Base-by-base conservation (phyloP, 768 basidiomycete species). In the Hygrocybe punicea region DNA sequence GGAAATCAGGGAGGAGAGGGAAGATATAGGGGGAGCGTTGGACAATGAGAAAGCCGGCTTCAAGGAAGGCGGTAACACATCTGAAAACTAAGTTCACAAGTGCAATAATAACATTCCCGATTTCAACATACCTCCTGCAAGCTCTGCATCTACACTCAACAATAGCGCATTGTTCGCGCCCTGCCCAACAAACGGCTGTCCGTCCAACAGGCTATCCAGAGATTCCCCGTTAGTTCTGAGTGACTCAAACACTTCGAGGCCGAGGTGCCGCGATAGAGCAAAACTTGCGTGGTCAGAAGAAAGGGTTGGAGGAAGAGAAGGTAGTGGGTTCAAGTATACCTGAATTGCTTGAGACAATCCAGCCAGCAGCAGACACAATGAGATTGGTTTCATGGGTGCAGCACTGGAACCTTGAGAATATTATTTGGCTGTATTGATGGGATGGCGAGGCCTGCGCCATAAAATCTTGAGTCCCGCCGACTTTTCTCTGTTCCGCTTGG, bases 241-340 rank as follows among this genome's bases (percentile, higher is more conserved):
- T 23, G 75, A 71, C 64, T 87, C 85, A 61, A 85, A 84, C 17
- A 71, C 71, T 62, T 90, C 89, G 5, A 90, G 78, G n/a, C 85
- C 84, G 10, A 91, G 79, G 67, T 91, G 87, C 53, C 80, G 81
- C 17, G 87, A 81, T 33, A 91, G 73, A 6, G 77, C 81, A 35
- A 81, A 77, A 62, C 79, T 83, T 42, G 85, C 85, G 50, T 82
- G 80, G 40, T 79, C 75, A 24, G 78, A 74, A 17, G 81, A 78
- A 23, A 84, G 70, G 17, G 61, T 70, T 4, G 79, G 75, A 44
- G 76, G 63, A 11, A 67, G 65, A 2, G 73, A 60, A 6, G 67
- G 60, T 4, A 70, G 63, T 1, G 88, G 84, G 55, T 77, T 78
- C 16, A 89, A 73, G 66, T 84, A 89, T 25, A 89, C 79, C 45